Conservation (phyloP, 768 basidiomycete genomes). For the Trichaptum fuscoviolaceum region DNA sequence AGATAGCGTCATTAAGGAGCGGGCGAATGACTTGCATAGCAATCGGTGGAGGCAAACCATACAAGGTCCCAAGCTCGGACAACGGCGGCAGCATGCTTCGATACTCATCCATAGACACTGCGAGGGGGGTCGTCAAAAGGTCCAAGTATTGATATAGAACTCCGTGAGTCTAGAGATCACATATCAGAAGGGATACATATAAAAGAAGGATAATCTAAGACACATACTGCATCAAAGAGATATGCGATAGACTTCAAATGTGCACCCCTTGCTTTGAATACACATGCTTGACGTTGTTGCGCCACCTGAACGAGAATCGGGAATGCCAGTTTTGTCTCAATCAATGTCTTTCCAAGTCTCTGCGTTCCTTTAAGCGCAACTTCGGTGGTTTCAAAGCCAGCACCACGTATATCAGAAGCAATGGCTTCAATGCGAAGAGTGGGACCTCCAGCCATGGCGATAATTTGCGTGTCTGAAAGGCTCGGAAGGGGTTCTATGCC, state of each 20-base stretch:
- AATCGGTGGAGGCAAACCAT: slow-evolving; percentile 77
- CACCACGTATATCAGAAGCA: slow-evolving; percentile 72
- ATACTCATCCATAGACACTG: slow-evolving; percentile 68
- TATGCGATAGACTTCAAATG: slow-evolving; percentile 83
- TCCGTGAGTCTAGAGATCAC: slow-evolving; percentile 67
- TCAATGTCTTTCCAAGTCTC: slow-evolving; percentile 56
- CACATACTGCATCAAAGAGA: slow-evolving; percentile 82
- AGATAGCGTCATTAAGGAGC: slow-evolving; percentile 55
- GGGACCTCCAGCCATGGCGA: slow-evolving; percentile 88
- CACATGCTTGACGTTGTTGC: slow-evolving; percentile 83
- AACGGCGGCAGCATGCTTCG: slow-evolving; percentile 71
- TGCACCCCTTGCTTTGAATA: slow-evolving; percentile 66
- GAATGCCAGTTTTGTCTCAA: slow-evolving; percentile 72
- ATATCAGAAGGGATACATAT: slow-evolving; percentile 14
- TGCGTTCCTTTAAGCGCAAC: slow-evolving; percentile 59
- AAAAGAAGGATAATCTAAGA: slow-evolving; percentile 15
- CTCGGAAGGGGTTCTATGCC: slow-evolving; percentile 89
- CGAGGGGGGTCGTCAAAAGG: slow-evolving; percentile 67
- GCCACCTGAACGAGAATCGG: slow-evolving; percentile 90
- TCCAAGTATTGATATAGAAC: slow-evolving; percentile 91
- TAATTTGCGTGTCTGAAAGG: slow-evolving; percentile 81
- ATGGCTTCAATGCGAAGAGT: slow-evolving; percentile 83
- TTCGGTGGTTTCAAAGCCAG: slow-evolving; percentile 63
- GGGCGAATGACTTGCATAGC: slow-evolving; percentile 95
- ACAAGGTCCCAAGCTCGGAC: slow-evolving; percentile 63